Base-by-base conservation (phyloP, 192 early-diverging fungal species). In the Coemansia sp. region DNA sequence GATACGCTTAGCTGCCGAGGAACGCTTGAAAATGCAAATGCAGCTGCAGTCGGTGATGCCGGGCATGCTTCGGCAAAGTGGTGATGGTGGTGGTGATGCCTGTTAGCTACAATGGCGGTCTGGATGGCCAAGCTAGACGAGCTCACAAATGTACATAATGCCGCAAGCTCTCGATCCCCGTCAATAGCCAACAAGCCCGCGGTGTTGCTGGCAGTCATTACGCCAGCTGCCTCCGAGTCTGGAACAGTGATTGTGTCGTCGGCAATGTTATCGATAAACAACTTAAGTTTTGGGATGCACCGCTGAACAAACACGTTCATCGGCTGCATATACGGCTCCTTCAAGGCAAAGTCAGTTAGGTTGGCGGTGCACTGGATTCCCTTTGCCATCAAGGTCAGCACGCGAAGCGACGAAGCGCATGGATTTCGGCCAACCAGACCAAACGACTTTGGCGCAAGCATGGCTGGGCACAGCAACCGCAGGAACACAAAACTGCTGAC, bases 401-500 rank as follows among this genome's bases (percentile, higher is more conserved):
- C 87, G 11, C 88, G 81, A 17, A 83, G 74, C 0, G 83, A 74
- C 10, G 72, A 46, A 6, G 80, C 59, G 55, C 81, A 83, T 3
- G 88, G 88, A 26, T 73, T 62, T 59, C 74, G 70, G 58, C 78
- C 62, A n/a, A 88, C 85, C n/a, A 90, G 64, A n/a, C 86, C 83
- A 62, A 89, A 90, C 5, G 84, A 59, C 56, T 83, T 86, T 24
- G 89, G 89, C 22, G 86, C 83, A 36, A 88, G 63, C 72, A 90
- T 89, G 0, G 89, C 89, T 0, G 89, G 88, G 42, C 88, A 89
- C 42, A 91, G 76, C 33, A 90, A 62, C 1, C 89, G 79, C 33
- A 91, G 58, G 56, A 91, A 91, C 15, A 91, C 67, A 62, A 91
- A 90, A 11, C 87, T 86, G 44, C 86, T 89, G 32, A 83, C 64